Conservation (phyloP, 768 basidiomycete genomes). For the Suillus clintonianus region DNA sequence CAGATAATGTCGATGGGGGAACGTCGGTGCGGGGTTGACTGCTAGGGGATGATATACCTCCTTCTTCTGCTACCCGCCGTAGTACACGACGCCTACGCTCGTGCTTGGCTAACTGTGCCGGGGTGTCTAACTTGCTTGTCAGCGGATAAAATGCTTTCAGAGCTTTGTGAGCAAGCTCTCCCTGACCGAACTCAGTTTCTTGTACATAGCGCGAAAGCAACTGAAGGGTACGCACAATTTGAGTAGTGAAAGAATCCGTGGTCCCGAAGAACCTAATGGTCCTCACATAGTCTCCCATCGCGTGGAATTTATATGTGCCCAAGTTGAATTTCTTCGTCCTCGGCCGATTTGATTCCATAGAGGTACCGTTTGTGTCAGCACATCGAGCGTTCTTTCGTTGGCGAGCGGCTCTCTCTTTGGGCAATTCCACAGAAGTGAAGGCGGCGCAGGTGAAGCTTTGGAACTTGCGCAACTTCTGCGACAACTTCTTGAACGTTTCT, state of each 20-base stretch:
- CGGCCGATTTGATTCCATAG: neutral
- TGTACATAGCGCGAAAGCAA: neutral
- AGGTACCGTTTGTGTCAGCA: neutral
- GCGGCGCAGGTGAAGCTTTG: constrained; percentile 15
- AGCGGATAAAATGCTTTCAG: neutral
- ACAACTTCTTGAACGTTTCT: constrained; percentile 18
- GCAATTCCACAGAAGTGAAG: constrained; percentile 31
- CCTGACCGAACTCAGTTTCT: neutral
- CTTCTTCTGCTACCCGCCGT: neutral
- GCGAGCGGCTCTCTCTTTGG: constrained; percentile 25
- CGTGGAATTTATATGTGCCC: constrained; percentile 14
- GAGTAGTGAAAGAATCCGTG: constrained; percentile 39
- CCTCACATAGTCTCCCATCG: constrained; percentile 12
- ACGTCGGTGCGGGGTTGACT: neutral
- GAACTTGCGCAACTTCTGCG: constrained; percentile 23
- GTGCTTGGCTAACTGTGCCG: too few species aligned
- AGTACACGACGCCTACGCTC: neutral
- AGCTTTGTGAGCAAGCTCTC: neutral
- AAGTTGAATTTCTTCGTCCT: constrained; percentile 15
- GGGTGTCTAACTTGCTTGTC: neutral
- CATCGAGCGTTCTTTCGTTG: constrained; percentile 14
- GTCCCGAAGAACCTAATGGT: constrained; percentile 26
- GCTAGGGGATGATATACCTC: too few species aligned
- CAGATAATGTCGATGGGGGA: too few species aligned
- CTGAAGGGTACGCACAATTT: constrained; percentile 25